Percentiles rank a stretch among this genome's conserved stretches.
Evolutionary conservation across 768 basidiomycete species (phyloP).

Genomic region (Suillus hirtellus): DNA sequence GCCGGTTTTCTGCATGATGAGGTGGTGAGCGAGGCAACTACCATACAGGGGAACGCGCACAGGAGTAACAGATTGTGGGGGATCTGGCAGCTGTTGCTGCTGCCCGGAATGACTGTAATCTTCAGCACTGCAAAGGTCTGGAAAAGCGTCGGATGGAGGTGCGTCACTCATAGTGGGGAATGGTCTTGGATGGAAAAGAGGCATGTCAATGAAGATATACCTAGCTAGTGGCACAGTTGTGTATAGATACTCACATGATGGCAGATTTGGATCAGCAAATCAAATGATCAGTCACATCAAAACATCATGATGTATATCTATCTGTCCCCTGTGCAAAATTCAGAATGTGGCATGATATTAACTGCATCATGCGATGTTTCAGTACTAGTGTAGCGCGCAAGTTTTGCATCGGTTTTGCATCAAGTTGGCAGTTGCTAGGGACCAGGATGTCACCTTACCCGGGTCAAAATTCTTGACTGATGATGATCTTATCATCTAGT

Average conservation of each 20-base stretch:
- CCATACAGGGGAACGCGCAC: neutral
- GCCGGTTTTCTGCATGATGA: neutral
- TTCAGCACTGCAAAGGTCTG: neutral
- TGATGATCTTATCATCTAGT: neutral
- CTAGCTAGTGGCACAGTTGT: neutral
- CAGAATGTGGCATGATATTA: too few species aligned
- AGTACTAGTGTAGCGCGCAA: constrained; percentile 1
- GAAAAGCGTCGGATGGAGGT: neutral
- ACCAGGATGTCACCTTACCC: neutral
- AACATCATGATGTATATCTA: neutral
- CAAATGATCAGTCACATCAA: neutral
- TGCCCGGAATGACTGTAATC: neutral
- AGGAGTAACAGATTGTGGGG: neutral
- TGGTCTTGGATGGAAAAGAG: neutral
- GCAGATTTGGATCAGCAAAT: neutral
- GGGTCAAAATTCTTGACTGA: neutral
- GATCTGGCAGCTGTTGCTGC: neutral
- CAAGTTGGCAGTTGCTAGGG: neutral
- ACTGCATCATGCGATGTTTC: neutral
- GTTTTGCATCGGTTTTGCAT: neutral
- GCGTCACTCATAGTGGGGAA: neutral
- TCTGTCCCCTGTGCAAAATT: neutral
- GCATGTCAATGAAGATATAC: neutral
- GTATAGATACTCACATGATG: neutral
- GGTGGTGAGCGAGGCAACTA: neutral